These are phyloP conservation scores for Sporisorium exsertum DNA, from an alignment of 1,284 basidiomycete species.

Conservation along the genomic window DNA sequence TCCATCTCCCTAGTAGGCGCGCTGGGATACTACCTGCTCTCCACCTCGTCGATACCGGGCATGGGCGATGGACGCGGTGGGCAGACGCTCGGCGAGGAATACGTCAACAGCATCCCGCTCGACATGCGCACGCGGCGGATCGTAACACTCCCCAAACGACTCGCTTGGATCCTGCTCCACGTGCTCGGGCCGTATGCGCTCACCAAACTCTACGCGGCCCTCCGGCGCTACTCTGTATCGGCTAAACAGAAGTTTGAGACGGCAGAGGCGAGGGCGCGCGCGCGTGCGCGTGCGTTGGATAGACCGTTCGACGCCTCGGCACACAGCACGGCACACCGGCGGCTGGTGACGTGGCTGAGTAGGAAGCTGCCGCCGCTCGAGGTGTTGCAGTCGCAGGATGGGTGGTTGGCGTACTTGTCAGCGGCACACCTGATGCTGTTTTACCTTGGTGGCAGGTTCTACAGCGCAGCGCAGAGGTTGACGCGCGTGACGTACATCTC, in stretches of 20 bases:
- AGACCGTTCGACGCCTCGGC: slow-evolving; percentile 9
- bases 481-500: slow-evolving; percentile 66
- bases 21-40: slow-evolving; percentile 68
- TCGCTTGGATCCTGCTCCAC: slow-evolving; percentile 64
- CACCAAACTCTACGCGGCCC: slow-evolving; percentile 56
- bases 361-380: slow-evolving; percentile 64
- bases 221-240: slow-evolving; percentile 36
- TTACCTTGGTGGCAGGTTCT: slow-evolving; percentile 70
- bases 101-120: slow-evolving; percentile 69
- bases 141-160: slow-evolving; percentile 51
- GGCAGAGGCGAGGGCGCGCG: slow-evolving; percentile 22
- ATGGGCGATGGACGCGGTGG: slow-evolving; percentile 57
- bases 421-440: slow-evolving; percentile 70
- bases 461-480: slow-evolving; percentile 68
- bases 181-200: slow-evolving; percentile 66
- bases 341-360: slow-evolving; percentile 29
- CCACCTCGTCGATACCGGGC: slow-evolving; percentile 51
- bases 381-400: slow-evolving; percentile 60
- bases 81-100: slow-evolving; percentile 71
- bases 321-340: slow-evolving; percentile 1
- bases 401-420: slow-evolving; percentile 62
- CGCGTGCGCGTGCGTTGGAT: slow-evolving; percentile 22
- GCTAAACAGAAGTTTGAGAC: slow-evolving; percentile 17
- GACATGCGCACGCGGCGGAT: slow-evolving; percentile 55
- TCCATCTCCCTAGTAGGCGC: slow-evolving; percentile 65